Evolutionary conservation across 2,329 filamentous ascomycete genomes (phyloP), one percentile per base, ranked within the genome.

Genomic region (Scytalidium lignicola): DNA sequence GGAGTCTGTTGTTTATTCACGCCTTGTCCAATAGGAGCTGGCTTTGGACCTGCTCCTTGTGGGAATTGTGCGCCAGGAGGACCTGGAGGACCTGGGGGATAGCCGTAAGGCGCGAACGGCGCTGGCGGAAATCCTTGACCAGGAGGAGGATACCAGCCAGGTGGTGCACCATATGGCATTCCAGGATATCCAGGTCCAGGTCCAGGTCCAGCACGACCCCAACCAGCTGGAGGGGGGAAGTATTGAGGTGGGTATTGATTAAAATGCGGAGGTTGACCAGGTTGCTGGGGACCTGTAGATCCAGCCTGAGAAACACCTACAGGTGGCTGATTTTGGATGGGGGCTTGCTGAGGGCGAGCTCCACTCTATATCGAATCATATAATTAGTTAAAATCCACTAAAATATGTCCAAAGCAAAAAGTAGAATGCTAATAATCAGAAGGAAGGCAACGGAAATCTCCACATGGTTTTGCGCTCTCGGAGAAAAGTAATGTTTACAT

Each of bases 401-500:
- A 45, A 19, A 22, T 48, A 17, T 40, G 15, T 37, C n/a, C 32
- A 13, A 37, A 37, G 43, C 7, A 37, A 13, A 37, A 37, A n/a
- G 32, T 19, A 39, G 15, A 22, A 8, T 17, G 48, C 59, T 60
- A 47, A 61, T 55, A 65, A 83, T 96, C 90, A 96, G 90, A 96
- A 96, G 91, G 91, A 96, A 96, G 91, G 90, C 91, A 96, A 96
- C 91, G 90, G 91, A 96, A 85, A 87, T 82, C 73, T 96, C 91
- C 85, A 95, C 91, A 96, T 75, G 80, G 79, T 75, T 82, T 84
- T 95, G 90, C 90, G 90, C 90, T 87, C 86, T 86, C 87, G 87
- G 87, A 86, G 85, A 83, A 81, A 80, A 76, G 78, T 81, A 77
- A 79, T 73, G 72, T 95, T 95, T 89, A 93, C 89, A 96, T 96